Percentiles rank a stretch among this genome's conserved stretches.
These are phyloP conservation scores for bread wheat (Triticum aestivum) DNA, from an alignment of 176 grass and related monocot genomes.

Conservation along the genomic window DNA sequence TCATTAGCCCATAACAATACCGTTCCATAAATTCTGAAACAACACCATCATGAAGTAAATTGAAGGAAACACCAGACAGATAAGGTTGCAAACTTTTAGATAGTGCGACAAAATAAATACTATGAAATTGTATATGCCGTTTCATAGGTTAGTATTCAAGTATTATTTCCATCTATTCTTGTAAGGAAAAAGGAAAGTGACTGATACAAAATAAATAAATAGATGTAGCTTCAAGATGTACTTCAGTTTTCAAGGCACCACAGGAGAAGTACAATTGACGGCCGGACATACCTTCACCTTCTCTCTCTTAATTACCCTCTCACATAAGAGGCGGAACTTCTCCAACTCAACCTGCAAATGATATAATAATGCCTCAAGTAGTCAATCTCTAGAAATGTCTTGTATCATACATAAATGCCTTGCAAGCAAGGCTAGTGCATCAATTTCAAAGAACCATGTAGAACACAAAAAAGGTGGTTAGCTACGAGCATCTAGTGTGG, in stretches of 20 bases:
- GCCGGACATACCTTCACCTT: conserved; percentile 77
- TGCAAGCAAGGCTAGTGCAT: neutral
- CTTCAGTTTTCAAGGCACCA: conserved; percentile 18
- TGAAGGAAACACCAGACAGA: neutral
- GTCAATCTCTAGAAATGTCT: neutral
- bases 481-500: neutral
- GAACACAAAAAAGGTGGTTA: neutral
- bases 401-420: neutral
- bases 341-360: conserved; percentile 79
- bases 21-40: neutral
- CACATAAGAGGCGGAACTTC: conserved; percentile 94
- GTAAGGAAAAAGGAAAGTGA: neutral
- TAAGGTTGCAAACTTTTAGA: conserved; percentile 3
- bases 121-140: neutral
- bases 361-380: conserved; percentile 28
- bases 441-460: neutral
- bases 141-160: conserved; percentile 10
- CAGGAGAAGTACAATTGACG: conserved; percentile 17
- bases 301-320: conserved; percentile 96
- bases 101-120: neutral
- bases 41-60: conserved; percentile 7
- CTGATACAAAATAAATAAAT: conserved; percentile 6
- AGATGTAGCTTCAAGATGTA: conserved; percentile 17
- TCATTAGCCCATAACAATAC: neutral
- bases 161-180: conserved; percentile 7